Percentiles rank a stretch among this genome's conserved stretches.
Conservation (phyloP, 2,329 filamentous ascomycete species). For the Blastomyces emzantsi region DNA sequence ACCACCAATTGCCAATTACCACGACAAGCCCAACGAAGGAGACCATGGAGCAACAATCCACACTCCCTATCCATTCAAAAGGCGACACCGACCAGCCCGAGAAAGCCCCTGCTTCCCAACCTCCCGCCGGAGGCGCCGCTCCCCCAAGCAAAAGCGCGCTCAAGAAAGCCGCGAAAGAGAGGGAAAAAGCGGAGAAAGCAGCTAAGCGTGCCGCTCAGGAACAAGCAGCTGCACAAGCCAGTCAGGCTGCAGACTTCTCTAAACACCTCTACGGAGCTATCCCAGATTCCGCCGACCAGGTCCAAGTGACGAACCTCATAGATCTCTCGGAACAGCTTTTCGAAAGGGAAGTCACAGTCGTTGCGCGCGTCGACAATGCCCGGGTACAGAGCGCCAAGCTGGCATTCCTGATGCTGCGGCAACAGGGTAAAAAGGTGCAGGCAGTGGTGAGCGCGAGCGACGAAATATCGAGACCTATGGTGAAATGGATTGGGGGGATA, state of each 20-base stretch:
- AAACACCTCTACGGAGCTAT: constrained; percentile 74
- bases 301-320: constrained; percentile 52
- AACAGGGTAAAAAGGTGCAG: constrained; percentile 73
- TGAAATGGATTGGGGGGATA: constrained; percentile 74
- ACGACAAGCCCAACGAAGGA: not conserved
- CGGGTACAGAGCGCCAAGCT: constrained; percentile 85
- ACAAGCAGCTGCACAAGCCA: constrained; percentile 57
- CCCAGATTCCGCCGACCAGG: constrained; percentile 49
- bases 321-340: constrained; percentile 49
- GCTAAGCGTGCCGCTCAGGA: constrained; percentile 62
- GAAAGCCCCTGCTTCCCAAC: constrained; percentile 25
- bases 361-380: constrained; percentile 78
- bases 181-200: constrained; percentile 78
- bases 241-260: constrained; percentile 49
- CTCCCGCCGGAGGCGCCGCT: constrained; percentile 33
- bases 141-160: constrained; percentile 65
- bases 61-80: constrained; percentile 14
- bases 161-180: constrained; percentile 84
- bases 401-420: constrained; percentile 76
- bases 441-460: constrained; percentile 60
- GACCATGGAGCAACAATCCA: constrained; percentile 16
- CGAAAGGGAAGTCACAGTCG: constrained; percentile 63
- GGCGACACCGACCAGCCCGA: constrained; percentile 11
- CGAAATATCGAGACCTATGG: constrained; percentile 73
- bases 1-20: not conserved